A percentile compares a stretch with the other conserved stretches of the same genome.
These are phyloP conservation scores for Aspergillus fumigatus DNA, from an alignment of 2,329 filamentous ascomycete species.

Conservation along the genomic window DNA sequence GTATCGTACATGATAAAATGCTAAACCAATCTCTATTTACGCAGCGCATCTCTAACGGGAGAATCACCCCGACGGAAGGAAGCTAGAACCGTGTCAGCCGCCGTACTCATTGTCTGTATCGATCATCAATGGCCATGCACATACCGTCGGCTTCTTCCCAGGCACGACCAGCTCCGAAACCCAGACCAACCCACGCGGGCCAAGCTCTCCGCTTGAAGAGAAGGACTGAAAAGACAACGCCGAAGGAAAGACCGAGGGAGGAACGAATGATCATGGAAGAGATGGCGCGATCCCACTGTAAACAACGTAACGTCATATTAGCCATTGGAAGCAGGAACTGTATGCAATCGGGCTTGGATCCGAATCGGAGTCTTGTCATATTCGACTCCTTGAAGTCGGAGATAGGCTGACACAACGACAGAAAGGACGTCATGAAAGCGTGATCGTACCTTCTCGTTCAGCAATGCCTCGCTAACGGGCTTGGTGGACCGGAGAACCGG, in stretches of 20 bases:
- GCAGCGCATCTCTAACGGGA: constrained; percentile 36
- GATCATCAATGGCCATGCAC: constrained; percentile 18
- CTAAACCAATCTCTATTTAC: constrained; percentile 25
- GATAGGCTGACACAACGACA: not conserved
- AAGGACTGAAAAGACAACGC: constrained; percentile 96
- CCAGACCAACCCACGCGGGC: constrained; percentile 91
- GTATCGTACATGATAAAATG: constrained; percentile 32
- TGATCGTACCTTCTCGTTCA: constrained; percentile 89
- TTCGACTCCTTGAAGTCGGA: not conserved
- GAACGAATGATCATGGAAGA: constrained; percentile 97
- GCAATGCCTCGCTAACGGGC: constrained; percentile 93
- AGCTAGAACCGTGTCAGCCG: constrained; percentile 26
- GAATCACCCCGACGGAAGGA: constrained; percentile 43
- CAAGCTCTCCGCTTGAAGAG: constrained; percentile 97
- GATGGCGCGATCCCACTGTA: constrained; percentile 95
- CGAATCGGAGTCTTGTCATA: not conserved
- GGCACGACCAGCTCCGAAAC: constrained; percentile 91
- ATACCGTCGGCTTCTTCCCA: constrained; percentile 97
- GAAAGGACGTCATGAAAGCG: not conserved
- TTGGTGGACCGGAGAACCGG: constrained; percentile 64
- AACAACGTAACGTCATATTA: constrained; percentile 14
- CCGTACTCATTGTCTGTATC: not conserved
- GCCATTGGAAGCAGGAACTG: not conserved
- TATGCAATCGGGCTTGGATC: not conserved
- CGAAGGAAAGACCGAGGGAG: constrained; percentile 90